Conservation (phyloP, 1,139 yeast genomes). For the Debaryomyces coudertii region DNA sequence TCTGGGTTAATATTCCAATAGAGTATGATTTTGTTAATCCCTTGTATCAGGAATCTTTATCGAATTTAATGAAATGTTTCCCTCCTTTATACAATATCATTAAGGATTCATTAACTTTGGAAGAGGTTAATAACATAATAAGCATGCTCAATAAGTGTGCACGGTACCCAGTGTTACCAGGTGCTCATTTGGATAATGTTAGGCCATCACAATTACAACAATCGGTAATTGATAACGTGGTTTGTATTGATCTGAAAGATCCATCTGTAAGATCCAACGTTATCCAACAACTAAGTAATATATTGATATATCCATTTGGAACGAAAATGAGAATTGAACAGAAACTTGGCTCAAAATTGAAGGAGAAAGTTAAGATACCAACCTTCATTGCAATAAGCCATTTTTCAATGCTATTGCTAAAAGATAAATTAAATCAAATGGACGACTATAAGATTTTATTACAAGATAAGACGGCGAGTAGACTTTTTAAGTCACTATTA, state of each 20-base stretch:
- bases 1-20: conserved; percentile 66
- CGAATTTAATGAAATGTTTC: conserved; percentile 55
- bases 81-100: conserved; percentile 46
- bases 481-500: conserved; percentile 27
- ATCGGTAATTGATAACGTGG: conserved; percentile 50
- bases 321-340: conserved; percentile 55
- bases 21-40: conserved; percentile 60
- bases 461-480: conserved; percentile 48
- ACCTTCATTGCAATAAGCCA: conserved; percentile 68
- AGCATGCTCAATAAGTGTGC: conserved; percentile 59
- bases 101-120: conserved; percentile 27
- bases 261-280: conserved; percentile 46
- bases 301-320: conserved; percentile 61
- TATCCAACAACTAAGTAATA: conserved; percentile 55
- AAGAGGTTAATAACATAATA: conserved; percentile 47
- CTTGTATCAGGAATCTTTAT: conserved; percentile 58
- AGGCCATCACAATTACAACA: conserved; percentile 59
- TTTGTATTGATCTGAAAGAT: conserved; percentile 33
- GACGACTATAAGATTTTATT: conserved; percentile 39
- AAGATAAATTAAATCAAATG: conserved; percentile 34
- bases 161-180: conserved; percentile 67
- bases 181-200: conserved; percentile 43
- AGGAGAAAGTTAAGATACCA: conserved; percentile 53
- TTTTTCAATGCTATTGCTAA: conserved; percentile 48
- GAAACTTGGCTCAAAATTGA: conserved; percentile 30